Percentiles rank a stretch among this genome's conserved stretches.
Conservation (phyloP, 2,329 filamentous ascomycete genomes). For the Hymenotorrendiella dingleyae region DNA sequence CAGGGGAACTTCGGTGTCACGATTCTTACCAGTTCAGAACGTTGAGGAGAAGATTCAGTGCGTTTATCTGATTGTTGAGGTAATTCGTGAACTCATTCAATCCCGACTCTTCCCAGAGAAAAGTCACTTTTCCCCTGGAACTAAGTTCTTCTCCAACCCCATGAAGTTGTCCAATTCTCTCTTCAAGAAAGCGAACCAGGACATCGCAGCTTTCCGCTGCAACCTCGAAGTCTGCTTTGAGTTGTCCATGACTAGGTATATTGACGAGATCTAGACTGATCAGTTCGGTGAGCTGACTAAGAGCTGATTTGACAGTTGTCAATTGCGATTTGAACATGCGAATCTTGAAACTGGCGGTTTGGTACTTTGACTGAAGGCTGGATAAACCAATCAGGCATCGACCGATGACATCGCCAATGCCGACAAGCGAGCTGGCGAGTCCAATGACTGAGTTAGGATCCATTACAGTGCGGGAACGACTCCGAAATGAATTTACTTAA, state of each 20-base stretch:
- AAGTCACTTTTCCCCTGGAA: slow-evolving; percentile 3
- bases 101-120: slow-evolving; percentile 1
- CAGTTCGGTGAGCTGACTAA: slow-evolving; percentile 4
- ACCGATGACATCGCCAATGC: slow-evolving; percentile 5
- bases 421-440: slow-evolving; percentile 2
- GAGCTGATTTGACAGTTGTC: slow-evolving; percentile 5
- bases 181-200: slow-evolving; percentile 5
- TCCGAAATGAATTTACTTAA: too few species aligned
- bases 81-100: slow-evolving; percentile 6
- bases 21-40: slow-evolving; percentile 6
- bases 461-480: too few species aligned
- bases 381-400: not conserved
- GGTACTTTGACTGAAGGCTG: slow-evolving; percentile 6
- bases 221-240: slow-evolving; percentile 2
- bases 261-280: not conserved
- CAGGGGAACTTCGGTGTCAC: not conserved
- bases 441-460: slow-evolving; percentile 6
- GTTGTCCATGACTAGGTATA: slow-evolving; percentile 1
- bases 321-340: slow-evolving; percentile 7
- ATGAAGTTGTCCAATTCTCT: slow-evolving; percentile 3
- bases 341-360: slow-evolving; percentile 5
- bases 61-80: slow-evolving; percentile 6
- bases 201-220: slow-evolving; percentile 5
- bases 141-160: not conserved
- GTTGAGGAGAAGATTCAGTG: slow-evolving; percentile 9